A percentile compares a stretch with the other conserved stretches of the same genome.
Evolutionary conservation across 768 basidiomycete genomes (phyloP).

Genomic region (Fomitopsis serialis): DNA sequence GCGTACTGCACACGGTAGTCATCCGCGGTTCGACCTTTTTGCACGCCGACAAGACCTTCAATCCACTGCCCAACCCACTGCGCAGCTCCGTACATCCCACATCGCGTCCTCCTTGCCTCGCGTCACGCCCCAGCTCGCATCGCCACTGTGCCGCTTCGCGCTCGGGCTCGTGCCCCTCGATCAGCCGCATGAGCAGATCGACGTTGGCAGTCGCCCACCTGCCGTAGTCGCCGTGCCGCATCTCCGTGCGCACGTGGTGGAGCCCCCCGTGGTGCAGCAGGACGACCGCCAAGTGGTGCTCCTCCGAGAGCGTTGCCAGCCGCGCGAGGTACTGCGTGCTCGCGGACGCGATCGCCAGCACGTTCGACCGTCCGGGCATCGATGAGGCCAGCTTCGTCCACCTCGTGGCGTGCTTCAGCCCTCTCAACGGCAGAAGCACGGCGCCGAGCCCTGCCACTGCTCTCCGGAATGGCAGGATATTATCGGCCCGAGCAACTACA

Average conservation of each 20-base stretch:
- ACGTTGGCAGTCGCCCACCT: neutral
- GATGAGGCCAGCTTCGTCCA: constrained; percentile 23
- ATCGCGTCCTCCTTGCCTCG: no score
- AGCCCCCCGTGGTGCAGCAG: neutral
- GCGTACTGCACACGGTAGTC: no score
- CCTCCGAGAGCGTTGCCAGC: neutral
- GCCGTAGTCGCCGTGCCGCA: neutral
- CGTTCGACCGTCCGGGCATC: constrained; percentile 21
- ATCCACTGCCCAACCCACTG: no score
- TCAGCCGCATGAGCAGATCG: neutral
- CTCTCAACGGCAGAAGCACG: no score
- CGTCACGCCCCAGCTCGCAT: neutral
- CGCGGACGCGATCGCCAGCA: constrained; percentile 4
- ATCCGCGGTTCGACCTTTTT: no score
- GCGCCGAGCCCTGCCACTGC: neutral
- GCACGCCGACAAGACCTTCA: no score
- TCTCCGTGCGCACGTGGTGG: neutral
- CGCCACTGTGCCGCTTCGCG: no score
- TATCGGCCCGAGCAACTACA: neutral
- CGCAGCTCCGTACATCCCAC: no score
- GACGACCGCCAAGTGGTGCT: constrained; percentile 1
- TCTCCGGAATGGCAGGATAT: constrained; percentile 1
- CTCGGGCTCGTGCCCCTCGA: neutral
- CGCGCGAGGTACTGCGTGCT: neutral
- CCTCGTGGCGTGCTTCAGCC: constrained; percentile 12